Evolutionary conservation across 345 rosid species (phyloP), one percentile per base, ranked within the genome.

Genomic region (Nasturtium officinale): DNA sequence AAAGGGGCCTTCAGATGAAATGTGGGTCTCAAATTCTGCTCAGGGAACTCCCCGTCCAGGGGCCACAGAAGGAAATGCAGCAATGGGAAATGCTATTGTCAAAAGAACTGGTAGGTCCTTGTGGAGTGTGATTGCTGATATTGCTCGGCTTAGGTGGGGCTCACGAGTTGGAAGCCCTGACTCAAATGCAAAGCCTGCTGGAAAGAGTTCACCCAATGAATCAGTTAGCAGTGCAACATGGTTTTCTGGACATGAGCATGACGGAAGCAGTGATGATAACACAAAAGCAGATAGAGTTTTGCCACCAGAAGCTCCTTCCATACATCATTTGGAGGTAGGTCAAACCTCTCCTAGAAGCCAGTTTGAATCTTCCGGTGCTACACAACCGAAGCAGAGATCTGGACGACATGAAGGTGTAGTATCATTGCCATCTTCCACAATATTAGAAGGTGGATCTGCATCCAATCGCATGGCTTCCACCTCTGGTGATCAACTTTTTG

Each of bases 161-260:
- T 77, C 97, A 35, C 96, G 57, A 67, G 64, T 81, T 74, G 92
- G 85, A 80, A 83, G 79, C 56, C 75, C 87, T 20, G 84, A 69
- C 60, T 83, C 90, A 63, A 78, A 81, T 78, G 61, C 72, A 52
- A 83, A 57, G 67, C 83, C 86, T 2, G 82, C 82, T 52, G 84
- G 76, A 76, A 91, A 83, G 83, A 82, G 79, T 84, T 83, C 85
- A 25, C 82, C 96, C 25, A 74, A 73, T 76, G 96, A 82, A 69
- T 90, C 97, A 64, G 79, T 72, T 65, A 74, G 82, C 32, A 86
- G 87, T 61, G 96, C 85, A 57, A 73, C 90, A 37, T 90, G 90
- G 91, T 86, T 95, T 82, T 95, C 97, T 74, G 96, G 96, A 38
- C 93, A 35, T 79, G 99, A 90, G 67, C 87, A 74, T 33, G 89